Evolutionary conservation across 192 early-diverging fungal genomes (phyloP), one percentile per base, ranked within the genome.

Genomic region (Umbelopsis sp.): DNA sequence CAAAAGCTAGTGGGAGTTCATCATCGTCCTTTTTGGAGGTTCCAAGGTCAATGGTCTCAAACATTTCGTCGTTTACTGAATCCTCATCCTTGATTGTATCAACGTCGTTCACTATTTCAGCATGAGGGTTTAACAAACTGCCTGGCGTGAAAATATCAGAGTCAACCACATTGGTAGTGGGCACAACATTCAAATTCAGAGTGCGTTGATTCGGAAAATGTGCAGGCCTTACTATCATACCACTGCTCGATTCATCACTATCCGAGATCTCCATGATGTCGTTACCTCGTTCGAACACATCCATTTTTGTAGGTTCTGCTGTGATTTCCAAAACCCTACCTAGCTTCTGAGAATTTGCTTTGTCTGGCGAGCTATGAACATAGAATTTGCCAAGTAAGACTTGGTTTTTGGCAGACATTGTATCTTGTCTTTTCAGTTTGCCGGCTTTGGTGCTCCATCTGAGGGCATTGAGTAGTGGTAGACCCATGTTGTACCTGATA

Each of bases 171-270:
- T 52, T 52, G 1, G 6, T 9, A 13, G 21, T 4, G 12, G 55
- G 15, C 55, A 61, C 8, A 27, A 13, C 55, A 1, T 61, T 12
- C 30, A 61, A 18, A 30, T 61, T 61, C 27, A 61, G 27, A 1
- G 55, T 61, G 5, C 30, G 55, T n/a, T 23, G 18, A 12, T 61
- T 61, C 4, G 55, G 55, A 15, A 61, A 15, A 7, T 33, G 10
- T 10, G 18, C 55, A 18, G 55, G 55, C 13, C 55, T 25, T 35
- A 61, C 55, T 12, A 61, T 5, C 55, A 61, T 61, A 30, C 55
- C 37, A 41, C 37, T 41, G 1, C 10, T 30, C 18, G 11, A 0
- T 1, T n/a, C 9, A 35, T 61, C 30, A 4, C 7, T 16, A 35
- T 37, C 55, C 37, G 10, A 41, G 37, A 41, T 10, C 25, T 35